Conservation (phyloP, 2,329 filamentous ascomycete genomes). For the Xylariaceae sp. region DNA sequence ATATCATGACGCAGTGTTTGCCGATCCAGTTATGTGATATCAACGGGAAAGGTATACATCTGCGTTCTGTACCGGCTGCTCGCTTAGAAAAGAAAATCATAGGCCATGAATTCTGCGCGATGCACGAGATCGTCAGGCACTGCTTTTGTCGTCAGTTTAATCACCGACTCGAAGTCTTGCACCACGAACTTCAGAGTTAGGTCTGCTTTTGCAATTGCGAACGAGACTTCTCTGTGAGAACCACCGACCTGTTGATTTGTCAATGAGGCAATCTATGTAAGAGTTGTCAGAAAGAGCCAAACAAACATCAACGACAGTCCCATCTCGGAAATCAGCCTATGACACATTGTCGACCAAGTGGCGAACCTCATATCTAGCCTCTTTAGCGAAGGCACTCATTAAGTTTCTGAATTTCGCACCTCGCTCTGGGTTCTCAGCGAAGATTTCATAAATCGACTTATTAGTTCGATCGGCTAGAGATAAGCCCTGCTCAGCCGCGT, state of each 20-base stretch:
- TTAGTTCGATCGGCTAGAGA: conserved; percentile 13
- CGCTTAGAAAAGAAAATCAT: conserved; percentile 10
- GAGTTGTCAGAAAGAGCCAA: neutral
- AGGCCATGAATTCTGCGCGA: conserved; percentile 3
- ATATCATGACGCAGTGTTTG: conserved; percentile 1
- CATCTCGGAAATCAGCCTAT: conserved; percentile 9
- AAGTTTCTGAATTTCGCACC: conserved; percentile 15
- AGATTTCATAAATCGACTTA: conserved; percentile 15
- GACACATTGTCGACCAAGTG: conserved; percentile 15
- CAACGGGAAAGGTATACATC: conserved; percentile 7
- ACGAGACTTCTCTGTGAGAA: conserved; percentile 11
- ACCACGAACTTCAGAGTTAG: conserved; percentile 17
- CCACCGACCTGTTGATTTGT: conserved; percentile 15
- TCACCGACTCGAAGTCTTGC: conserved; percentile 28
- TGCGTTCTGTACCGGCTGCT: conserved; percentile 2
- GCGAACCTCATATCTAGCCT: conserved; percentile 9
- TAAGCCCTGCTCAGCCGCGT: conserved; percentile 13
- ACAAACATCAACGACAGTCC: conserved; percentile 18
- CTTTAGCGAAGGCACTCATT: conserved; percentile 13
- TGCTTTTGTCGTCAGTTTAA: neutral
- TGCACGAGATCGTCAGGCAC: conserved; percentile 6
- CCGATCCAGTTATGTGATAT: conserved; percentile 7
- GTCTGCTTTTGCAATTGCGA: conserved; percentile 10
- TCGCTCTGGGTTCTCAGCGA: conserved; percentile 13
- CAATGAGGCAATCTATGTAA: neutral